Evolutionary conservation across 2,329 filamentous ascomycete genomes (phyloP), one percentile per base, ranked within the genome.

Genomic region (Fusarium duplospermum): DNA sequence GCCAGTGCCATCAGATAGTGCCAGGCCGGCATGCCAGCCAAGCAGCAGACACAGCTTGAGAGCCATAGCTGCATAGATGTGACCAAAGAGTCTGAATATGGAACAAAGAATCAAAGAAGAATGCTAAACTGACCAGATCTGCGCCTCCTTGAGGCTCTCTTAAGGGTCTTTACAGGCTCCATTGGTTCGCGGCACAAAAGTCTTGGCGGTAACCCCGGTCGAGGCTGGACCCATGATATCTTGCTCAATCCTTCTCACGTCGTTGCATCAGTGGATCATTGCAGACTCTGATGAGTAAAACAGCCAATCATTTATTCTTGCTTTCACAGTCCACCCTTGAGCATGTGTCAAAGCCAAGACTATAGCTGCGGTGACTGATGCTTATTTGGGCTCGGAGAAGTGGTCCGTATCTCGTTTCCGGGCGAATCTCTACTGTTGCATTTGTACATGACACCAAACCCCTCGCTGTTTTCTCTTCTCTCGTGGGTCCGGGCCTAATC

Each of bases 1-100:
- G 38, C 82, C 82, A 5, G 57, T 64, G 3, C 78, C 78, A 18
- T 78, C 77, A 14, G 69, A 35, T 5, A 62, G 59, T n/a, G 31
- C 59, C 20, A 62, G 59, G 4, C 59, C 31, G 7, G 42, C 42
- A 22, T 62, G 59, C 56, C 35, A 59, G 24, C 56, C 24, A 22
- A 61, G 58, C 42, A 62, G 42, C 42, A 62, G 22, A 10, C 42
- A 62, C 33, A 62, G 40, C 20, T 52, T 62, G 16, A 62, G 40
- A 27, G 40, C 59, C 59, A 62, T 62, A 8, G 24, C 40, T 24
- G 3, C n/a, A 11, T 2, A 29, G 5, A 22, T 36, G 2, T 16
- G 3, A 1, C 7, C 18, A 5, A 54, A 9, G 27, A 54, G 27
- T 14, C 18, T 16, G 18, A 54, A 33, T 18, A 16, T 6, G 35